Conservation (phyloP, 345 rosid genomes). For the Nasturtium officinale region DNA sequence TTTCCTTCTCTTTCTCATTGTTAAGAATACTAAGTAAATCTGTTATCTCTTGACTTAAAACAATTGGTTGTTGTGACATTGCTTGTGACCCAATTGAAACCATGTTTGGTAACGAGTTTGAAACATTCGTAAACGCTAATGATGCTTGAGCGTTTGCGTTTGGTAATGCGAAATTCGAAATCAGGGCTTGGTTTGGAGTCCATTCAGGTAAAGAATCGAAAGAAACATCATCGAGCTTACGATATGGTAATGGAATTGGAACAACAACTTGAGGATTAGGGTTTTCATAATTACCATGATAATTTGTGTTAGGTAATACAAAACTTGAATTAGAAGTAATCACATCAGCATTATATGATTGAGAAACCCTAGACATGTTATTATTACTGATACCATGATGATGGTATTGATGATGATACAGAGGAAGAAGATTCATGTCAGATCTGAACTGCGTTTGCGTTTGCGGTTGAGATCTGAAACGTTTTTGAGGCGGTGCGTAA, state of each 20-base stretch:
- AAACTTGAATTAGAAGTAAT: slow-evolving; percentile 31
- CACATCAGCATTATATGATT: slow-evolving; percentile 31
- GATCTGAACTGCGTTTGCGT: slow-evolving; percentile 14
- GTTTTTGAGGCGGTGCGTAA: slow-evolving; percentile 38
- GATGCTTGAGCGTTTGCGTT: background rate
- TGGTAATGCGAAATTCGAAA: background rate
- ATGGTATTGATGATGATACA: slow-evolving; percentile 28
- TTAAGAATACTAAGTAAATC: slow-evolving; percentile 15
- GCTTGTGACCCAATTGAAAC: slow-evolving; percentile 7
- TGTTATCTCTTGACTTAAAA: slow-evolving; percentile 12
- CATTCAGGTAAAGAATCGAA: slow-evolving; percentile 40
- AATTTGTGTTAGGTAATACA: slow-evolving; percentile 17
- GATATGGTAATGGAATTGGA: slow-evolving; percentile 36
- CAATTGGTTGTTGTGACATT: background rate
- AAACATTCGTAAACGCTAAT: background rate
- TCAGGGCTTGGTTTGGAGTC: slow-evolving; percentile 22
- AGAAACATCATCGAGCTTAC: slow-evolving; percentile 6
- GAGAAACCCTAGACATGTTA: slow-evolving; percentile 43
- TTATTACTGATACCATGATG: slow-evolving; percentile 20
- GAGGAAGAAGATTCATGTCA: slow-evolving; percentile 10
- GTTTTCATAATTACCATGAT: slow-evolving; percentile 20
- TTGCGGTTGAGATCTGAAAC: slow-evolving; percentile 27
- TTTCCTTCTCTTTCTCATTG: slow-evolving; percentile 9
- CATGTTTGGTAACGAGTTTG: background rate
- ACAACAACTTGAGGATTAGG: slow-evolving; percentile 36